Conservation (phyloP, 768 basidiomycete genomes). For the Mycena maculata region DNA sequence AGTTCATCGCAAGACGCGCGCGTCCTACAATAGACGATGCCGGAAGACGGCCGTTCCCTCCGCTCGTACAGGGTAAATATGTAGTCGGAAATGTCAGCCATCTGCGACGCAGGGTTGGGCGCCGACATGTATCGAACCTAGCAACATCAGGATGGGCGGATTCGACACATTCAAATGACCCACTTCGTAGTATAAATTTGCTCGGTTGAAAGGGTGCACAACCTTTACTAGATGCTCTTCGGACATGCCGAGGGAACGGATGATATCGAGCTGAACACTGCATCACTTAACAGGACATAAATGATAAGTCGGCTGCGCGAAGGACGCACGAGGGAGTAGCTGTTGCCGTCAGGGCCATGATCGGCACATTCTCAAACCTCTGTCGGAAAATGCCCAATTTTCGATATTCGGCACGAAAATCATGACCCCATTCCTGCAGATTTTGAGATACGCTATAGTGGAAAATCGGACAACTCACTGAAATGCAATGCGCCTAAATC, state of each 20-base stretch:
- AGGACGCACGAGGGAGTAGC: slow-evolving; percentile 73
- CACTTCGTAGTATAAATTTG: slow-evolving; percentile 87
- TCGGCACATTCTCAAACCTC: slow-evolving; percentile 74
- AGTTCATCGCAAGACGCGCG: slow-evolving; percentile 76
- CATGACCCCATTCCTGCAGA: slow-evolving; percentile 84
- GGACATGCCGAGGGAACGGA: slow-evolving; percentile 71
- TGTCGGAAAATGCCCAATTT: slow-evolving; percentile 77
- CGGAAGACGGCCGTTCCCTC: slow-evolving; percentile 69
- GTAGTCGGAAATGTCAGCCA: slow-evolving; percentile 75
- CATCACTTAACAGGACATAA: not conserved
- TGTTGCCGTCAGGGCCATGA: slow-evolving; percentile 90
- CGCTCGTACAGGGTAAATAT: slow-evolving; percentile 71
- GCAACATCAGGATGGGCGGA: not conserved
- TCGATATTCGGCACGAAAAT: slow-evolving; percentile 82
- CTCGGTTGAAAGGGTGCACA: slow-evolving; percentile 83
- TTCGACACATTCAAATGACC: slow-evolving; percentile 1
- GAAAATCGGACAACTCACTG: slow-evolving; percentile 53
- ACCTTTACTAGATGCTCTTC: slow-evolving; percentile 67
- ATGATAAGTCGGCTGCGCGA: not conserved
- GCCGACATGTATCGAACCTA: slow-evolving; percentile 74
- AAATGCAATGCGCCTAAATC: slow-evolving; percentile 83
- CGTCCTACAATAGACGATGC: slow-evolving; percentile 84
- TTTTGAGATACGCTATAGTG: not conserved
- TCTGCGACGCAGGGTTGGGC: slow-evolving; percentile 63
- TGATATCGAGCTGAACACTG: slow-evolving; percentile 83